Base-by-base conservation (phyloP, 1,284 basidiomycete genomes). In the Cryptococcus sp. region DNA sequence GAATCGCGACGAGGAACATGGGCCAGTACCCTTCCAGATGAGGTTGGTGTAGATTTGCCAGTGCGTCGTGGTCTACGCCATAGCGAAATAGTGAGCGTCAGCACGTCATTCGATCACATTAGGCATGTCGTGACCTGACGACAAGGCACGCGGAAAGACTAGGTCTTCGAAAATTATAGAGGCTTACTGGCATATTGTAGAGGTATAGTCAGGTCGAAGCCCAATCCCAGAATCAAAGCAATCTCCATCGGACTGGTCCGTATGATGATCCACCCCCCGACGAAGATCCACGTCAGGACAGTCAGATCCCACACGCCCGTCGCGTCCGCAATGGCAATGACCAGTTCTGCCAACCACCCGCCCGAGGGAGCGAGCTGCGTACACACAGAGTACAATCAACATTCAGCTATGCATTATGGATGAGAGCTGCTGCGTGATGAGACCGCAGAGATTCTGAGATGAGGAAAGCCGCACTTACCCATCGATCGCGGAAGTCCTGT, bases 21-120 rank as follows among this genome's bases (percentile, higher is more conserved):
- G 69, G 67, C 70, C 68, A 70, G 52, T 72, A 72, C 15, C 60
- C 54, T 13, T 64, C 58, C 4, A 70, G 50, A 38, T 66, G 68
- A 5, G 20, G 25, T 35, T 57, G 46, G 47, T 70, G 67, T 47
- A 39, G 38, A 3, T 13, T 39, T 10, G 52, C 38, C 3, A 62
- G 55, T 3, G 58, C 52, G 25, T 62, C 53, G 38, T 62, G 49
- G 23, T 60, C 67, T 69, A 22, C 38, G 10, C 2, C 19, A 10
- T 1, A 13, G 39, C n/a, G 35, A 38, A 27, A 20, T 52, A 23
- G 6, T 27, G 27, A 5, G 22, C 19, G 30, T 60, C 55, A 57
- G 54, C 55, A 23, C 22, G 15, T 11, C 22, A 5, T 10, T 13
- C 13, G 15, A 55, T 22, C 15, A 22, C 5, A 11, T 8, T 49